Evolutionary conservation across 2,329 filamentous ascomycete species (phyloP).

Genomic region (Curvularia lunata): DNA sequence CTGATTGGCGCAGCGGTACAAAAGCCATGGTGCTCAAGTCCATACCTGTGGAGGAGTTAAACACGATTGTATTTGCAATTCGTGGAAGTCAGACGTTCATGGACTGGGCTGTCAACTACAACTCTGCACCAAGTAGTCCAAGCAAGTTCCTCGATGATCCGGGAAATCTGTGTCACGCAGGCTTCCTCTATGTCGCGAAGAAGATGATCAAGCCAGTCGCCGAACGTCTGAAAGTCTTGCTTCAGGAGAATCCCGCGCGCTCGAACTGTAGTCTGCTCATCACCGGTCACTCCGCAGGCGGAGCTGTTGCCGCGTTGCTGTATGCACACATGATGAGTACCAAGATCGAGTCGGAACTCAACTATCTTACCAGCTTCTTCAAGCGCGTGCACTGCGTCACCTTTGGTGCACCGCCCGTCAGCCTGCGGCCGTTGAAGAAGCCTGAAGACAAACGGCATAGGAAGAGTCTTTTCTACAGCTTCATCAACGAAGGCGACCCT

Average conservation of each 20-base stretch:
- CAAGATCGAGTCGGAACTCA: conserved; percentile 71
- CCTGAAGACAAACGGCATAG: conserved; percentile 54
- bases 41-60: conserved; percentile 76
- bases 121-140: conserved; percentile 70
- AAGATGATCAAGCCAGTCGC: conserved; percentile 79
- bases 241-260: conserved; percentile 73
- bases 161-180: conserved; percentile 79
- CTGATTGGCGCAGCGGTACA: conserved; percentile 75
- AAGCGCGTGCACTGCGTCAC: conserved; percentile 82
- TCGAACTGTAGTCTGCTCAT: conserved; percentile 74
- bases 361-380: conserved; percentile 70
- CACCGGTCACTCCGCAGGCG: conserved; percentile 85
- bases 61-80: conserved; percentile 83
- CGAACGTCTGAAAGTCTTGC: conserved; percentile 68
- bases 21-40: conserved; percentile 88
- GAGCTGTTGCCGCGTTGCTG: conserved; percentile 79
- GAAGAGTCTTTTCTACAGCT: conserved; percentile 77
- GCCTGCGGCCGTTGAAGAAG: conserved; percentile 70
- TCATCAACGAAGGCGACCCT: conserved; percentile 87
- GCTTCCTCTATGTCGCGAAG: conserved; percentile 76
- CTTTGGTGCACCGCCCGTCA: conserved; percentile 82
- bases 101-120: conserved; percentile 87
- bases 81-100: conserved; percentile 79
- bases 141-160: conserved; percentile 76
- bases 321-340: conserved; percentile 80